phyloP scores from a whole-genome alignment of 352 stramenopile species.

The Phytophthora capsici region DNA sequence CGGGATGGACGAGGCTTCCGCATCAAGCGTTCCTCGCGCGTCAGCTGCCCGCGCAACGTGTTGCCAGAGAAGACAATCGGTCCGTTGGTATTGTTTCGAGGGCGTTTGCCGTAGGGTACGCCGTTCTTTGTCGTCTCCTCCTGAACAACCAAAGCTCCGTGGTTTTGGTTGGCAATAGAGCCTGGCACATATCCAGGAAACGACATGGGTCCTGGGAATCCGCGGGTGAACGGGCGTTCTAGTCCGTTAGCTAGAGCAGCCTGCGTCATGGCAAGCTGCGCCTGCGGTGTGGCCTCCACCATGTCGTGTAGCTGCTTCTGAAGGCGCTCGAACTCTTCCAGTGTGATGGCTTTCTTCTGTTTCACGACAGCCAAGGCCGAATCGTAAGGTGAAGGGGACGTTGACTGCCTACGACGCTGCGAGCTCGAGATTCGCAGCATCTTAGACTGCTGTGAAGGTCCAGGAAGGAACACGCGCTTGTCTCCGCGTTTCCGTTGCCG shows the following conservation, averaged over 20 bases:
- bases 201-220: slow-evolving; percentile 33
- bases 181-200: slow-evolving; percentile 48
- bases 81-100: slow-evolving; percentile 44
- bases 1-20: slow-evolving; percentile 72
- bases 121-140: slow-evolving; percentile 31
- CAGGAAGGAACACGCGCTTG: slow-evolving; percentile 53
- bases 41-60: slow-evolving; percentile 42
- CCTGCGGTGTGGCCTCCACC: slow-evolving; percentile 68
- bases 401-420: slow-evolving; percentile 36
- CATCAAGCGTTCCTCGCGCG: slow-evolving; percentile 57
- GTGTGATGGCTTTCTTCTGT: slow-evolving; percentile 79
- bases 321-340: slow-evolving; percentile 78
- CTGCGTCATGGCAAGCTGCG: slow-evolving; percentile 63
- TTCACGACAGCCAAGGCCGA: slow-evolving; percentile 71
- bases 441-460: slow-evolving; percentile 55
- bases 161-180: slow-evolving; percentile 40
- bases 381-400: slow-evolving; percentile 47
- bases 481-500: slow-evolving; percentile 48
- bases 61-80: slow-evolving; percentile 48
- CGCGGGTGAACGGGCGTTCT: slow-evolving; percentile 39
- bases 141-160: slow-evolving; percentile 26
- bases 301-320: slow-evolving; percentile 68
- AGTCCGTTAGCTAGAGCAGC: slow-evolving; percentile 54
- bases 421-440: slow-evolving; percentile 44
- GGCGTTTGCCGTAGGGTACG: slow-evolving; percentile 54